These are phyloP conservation scores for Lactarius sp. DNA, from an alignment of 768 basidiomycete species.

Conservation along the genomic window DNA sequence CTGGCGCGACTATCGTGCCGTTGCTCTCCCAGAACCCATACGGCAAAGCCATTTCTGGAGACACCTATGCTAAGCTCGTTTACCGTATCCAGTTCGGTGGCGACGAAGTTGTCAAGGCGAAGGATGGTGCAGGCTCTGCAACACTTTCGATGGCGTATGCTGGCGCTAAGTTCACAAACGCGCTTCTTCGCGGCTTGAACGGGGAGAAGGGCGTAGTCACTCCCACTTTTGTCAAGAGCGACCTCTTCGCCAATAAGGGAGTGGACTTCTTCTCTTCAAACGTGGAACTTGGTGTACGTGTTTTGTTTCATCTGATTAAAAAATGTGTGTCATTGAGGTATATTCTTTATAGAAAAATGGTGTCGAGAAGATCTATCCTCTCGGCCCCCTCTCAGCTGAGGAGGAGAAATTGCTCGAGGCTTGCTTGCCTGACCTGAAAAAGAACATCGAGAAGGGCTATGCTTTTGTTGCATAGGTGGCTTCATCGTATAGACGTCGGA, in stretches of 20 bases:
- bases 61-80: slow-evolving; percentile 72
- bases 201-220: slow-evolving; percentile 68
- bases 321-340: slow-evolving; percentile 14
- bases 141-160: slow-evolving; percentile 79
- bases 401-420: slow-evolving; percentile 86
- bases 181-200: slow-evolving; percentile 54
- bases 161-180: slow-evolving; percentile 64
- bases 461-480: slow-evolving; percentile 50
- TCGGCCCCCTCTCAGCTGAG: slow-evolving; percentile 72
- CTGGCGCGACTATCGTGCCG: slow-evolving; percentile 95
- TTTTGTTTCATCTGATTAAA: slow-evolving; percentile 6
- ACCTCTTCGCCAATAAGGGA: slow-evolving; percentile 78
- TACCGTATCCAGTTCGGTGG: slow-evolving; percentile 96
- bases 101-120: slow-evolving; percentile 98
- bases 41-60: slow-evolving; percentile 71
- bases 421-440: slow-evolving; percentile 88
- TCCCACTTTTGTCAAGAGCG: slow-evolving; percentile 87
- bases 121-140: slow-evolving; percentile 78
- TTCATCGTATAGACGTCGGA: slow-evolving; percentile 15
- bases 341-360: slow-evolving; percentile 55
- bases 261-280: slow-evolving; percentile 93
- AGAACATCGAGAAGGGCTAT: slow-evolving; percentile 97
- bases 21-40: slow-evolving; percentile 77
- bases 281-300: slow-evolving; percentile 88
- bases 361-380: slow-evolving; percentile 86